Conservation (phyloP, 345 rosid species). For the Linum usitatissimum region DNA sequence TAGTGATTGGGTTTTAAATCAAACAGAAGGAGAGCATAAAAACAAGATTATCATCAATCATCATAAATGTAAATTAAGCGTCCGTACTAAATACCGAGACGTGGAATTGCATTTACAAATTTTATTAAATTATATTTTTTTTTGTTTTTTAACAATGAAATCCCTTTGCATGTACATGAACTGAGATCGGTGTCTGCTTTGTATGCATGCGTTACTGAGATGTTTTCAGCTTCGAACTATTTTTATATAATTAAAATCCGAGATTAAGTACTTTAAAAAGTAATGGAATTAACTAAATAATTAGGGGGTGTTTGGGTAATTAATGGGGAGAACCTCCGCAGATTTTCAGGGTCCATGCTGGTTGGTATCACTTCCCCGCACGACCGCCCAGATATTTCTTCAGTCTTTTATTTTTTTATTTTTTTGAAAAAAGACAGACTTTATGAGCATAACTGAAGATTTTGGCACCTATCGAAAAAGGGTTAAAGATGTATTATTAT, state of each 20-base stretch:
- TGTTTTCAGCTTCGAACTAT: neutral
- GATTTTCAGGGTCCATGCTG: constrained; percentile 40
- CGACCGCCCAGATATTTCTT: constrained; percentile 29
- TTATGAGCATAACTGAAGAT: neutral
- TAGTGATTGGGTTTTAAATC: neutral
- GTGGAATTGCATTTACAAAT: neutral
- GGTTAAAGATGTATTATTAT: neutral
- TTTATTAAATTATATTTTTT: neutral
- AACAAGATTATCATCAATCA: neutral
- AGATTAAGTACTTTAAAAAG: neutral
- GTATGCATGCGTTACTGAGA: neutral
- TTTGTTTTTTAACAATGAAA: neutral
- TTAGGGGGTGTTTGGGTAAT: constrained; percentile 1
- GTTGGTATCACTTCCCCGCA: constrained; percentile 23
- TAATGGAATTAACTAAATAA: constrained; percentile 17
- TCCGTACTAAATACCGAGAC: neutral
- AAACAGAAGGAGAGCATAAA: neutral
- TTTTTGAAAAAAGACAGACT: neutral
- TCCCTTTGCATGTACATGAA: neutral
- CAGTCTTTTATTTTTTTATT: constrained; percentile 11
- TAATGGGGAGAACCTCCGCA: constrained; percentile 13
- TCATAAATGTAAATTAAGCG: neutral
- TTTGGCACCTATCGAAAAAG: neutral
- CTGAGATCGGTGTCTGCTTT: constrained; percentile 15
- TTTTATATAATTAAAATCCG: too few species aligned